phyloP scores from a whole-genome alignment of 2,329 filamentous ascomycete species.

The Apiospora kogelbergensis region DNA sequence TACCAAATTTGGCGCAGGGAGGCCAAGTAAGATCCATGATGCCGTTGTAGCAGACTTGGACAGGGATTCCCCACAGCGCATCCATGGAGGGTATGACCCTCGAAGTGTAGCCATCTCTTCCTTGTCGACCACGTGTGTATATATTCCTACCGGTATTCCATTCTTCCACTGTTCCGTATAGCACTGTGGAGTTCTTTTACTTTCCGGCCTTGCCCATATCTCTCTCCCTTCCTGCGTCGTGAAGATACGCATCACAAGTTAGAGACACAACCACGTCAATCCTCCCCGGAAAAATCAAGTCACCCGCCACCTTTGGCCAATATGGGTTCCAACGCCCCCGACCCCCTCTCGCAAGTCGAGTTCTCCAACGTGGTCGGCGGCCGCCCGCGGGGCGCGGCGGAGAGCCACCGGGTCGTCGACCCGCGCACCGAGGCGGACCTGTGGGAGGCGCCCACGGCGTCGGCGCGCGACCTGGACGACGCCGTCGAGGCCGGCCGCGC shows the following conservation, averaged over 20 bases:
- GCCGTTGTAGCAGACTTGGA: neutral
- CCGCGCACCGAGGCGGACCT: conserved; percentile 44
- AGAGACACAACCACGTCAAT: too few relatives aligned
- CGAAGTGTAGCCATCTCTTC: neutral
- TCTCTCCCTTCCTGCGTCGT: neutral
- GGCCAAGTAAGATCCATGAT: neutral
- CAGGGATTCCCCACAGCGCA: neutral
- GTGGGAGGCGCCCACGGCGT: conserved; percentile 45
- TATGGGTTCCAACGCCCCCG: neutral
- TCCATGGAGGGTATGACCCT: neutral
- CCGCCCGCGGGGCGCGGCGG: conserved; percentile 33
- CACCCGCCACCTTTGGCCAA: too few relatives aligned
- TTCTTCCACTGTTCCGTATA: neutral
- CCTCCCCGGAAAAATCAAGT: too few relatives aligned
- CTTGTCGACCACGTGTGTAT: neutral
- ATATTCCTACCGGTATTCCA: neutral
- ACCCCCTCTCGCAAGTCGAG: conserved; percentile 15
- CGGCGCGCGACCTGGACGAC: conserved; percentile 41
- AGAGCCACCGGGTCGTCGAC: conserved; percentile 37
- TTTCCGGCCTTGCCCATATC: neutral
- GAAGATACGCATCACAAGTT: neutral
- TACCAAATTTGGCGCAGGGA: neutral
- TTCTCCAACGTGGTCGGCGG: conserved; percentile 49
- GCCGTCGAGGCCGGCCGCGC: conserved; percentile 44
- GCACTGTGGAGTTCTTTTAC: neutral